Percentiles rank a stretch among this genome's conserved stretches.
Evolutionary conservation across 2,329 filamentous ascomycete species (phyloP).

Genomic region (Paecilomyces sp.): DNA sequence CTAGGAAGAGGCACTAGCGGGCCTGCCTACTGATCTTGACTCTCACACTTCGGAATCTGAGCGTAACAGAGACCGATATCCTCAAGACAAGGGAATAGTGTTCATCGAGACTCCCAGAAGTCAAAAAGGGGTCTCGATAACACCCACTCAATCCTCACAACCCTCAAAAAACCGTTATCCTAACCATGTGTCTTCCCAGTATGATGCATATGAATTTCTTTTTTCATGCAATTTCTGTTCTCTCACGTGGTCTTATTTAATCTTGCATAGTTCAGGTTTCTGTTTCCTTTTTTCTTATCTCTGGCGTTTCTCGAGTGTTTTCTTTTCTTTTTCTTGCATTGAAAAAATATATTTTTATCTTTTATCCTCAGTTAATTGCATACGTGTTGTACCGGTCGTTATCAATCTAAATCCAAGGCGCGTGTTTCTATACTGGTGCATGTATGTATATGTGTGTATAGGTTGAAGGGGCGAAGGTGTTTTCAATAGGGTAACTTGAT

Average conservation of each 20-base stretch:
- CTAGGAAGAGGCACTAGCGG: slow-evolving; percentile 22
- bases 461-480: too few relatives aligned
- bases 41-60: not conserved
- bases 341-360: not conserved
- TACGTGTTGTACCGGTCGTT: not conserved
- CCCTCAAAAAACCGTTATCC: not conserved
- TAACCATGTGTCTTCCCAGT: not conserved
- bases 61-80: not conserved
- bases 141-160: not conserved
- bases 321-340: not conserved
- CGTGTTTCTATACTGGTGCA: too few relatives aligned
- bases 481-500: too few relatives aligned
- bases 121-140: not conserved
- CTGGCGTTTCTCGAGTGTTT: not conserved
- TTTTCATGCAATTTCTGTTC: not conserved
- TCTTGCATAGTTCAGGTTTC: not conserved
- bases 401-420: not conserved
- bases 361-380: not conserved
- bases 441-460: not conserved
- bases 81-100: too few relatives aligned
- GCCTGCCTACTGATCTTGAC: not conserved
- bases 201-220: not conserved
- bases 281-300: not conserved
- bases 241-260: not conserved
- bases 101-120: too few relatives aligned